These are phyloP conservation scores for Cercospora sp. DNA, from an alignment of 2,329 filamentous ascomycete species.

Conservation along the genomic window DNA sequence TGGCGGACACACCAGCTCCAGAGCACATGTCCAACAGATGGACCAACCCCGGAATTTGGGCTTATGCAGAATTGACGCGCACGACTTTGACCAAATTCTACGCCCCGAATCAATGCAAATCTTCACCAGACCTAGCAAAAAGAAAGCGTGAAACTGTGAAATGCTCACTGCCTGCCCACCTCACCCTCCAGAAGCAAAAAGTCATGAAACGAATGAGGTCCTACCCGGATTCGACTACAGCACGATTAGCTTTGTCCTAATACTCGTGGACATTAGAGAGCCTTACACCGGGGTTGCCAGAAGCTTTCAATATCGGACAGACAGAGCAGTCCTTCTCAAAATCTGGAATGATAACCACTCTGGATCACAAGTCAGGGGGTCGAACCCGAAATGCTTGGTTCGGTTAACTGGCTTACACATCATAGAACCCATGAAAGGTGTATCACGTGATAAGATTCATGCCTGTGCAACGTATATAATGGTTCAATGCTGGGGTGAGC, in stretches of 20 bases:
- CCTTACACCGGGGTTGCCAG: slow-evolving; percentile 7
- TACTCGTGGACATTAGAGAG: background rate
- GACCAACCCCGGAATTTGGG: too few relatives aligned
- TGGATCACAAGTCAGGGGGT: background rate
- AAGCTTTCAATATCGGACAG: slow-evolving; percentile 2
- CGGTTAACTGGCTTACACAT: slow-evolving; percentile 2
- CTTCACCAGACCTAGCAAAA: too few relatives aligned
- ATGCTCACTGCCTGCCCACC: too few relatives aligned
- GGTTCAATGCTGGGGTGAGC: background rate
- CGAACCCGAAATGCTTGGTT: background rate
- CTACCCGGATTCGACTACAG: background rate
- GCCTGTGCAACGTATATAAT: background rate
- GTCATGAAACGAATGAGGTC: background rate
- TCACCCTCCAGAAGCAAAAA: background rate
- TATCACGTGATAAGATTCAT: background rate
- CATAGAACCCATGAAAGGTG: slow-evolving; percentile 1
- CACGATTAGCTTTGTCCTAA: background rate
- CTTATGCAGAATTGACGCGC: too few relatives aligned
- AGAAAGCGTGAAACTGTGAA: too few relatives aligned
- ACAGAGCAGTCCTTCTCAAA: background rate
- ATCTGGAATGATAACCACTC: slow-evolving; percentile 11
- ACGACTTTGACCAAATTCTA: too few relatives aligned
- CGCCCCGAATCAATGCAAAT: too few relatives aligned
- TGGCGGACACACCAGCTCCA: too few relatives aligned
- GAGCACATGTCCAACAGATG: too few relatives aligned